Conservation (phyloP, 192 early-diverging fungal species). For the Entomortierella chlamydospora region DNA sequence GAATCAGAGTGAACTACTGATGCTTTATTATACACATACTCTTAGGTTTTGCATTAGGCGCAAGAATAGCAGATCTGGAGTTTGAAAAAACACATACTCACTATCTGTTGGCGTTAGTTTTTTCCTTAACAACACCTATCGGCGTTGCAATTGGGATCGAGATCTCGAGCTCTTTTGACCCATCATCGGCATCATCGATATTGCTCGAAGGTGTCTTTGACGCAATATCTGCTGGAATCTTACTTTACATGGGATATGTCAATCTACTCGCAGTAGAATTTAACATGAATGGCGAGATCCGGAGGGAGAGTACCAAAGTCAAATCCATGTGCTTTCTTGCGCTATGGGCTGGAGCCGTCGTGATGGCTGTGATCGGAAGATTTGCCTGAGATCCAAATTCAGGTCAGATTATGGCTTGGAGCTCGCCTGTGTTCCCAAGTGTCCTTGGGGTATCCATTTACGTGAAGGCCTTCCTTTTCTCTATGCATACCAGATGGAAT, state of each 20-base stretch:
- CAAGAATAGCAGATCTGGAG: constrained; percentile 68
- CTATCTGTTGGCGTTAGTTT: constrained; percentile 67
- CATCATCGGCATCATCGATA: constrained; percentile 61
- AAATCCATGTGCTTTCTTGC: constrained; percentile 68
- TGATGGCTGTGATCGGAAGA: constrained; percentile 79
- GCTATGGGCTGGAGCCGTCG: constrained; percentile 76
- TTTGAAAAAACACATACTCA: constrained; percentile 57
- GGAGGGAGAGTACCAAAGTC: constrained; percentile 23
- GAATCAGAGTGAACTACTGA: too few relatives aligned
- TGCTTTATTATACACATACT: constrained; percentile 25
- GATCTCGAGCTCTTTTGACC: constrained; percentile 68
- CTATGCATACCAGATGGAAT: too few relatives aligned
- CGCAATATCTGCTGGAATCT: constrained; percentile 80
- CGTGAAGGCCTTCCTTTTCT: too few relatives aligned
- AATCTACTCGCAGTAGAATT: constrained; percentile 81
- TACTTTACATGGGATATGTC: constrained; percentile 81
- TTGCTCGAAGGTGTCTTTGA: constrained; percentile 80
- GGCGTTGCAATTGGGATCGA: constrained; percentile 82
- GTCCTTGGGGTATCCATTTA: too few relatives aligned
- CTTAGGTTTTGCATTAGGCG: constrained; percentile 77
- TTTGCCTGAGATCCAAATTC: constrained; percentile 26
- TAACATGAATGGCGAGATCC: constrained; percentile 59
- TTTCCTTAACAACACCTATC: constrained; percentile 79
- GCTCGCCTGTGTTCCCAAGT: too few relatives aligned
- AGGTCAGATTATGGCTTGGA: too few relatives aligned